Evolutionary conservation across 805 yeast species (phyloP), one percentile per base, ranked within the genome.

Genomic region (Nakazawaea ernobii): DNA sequence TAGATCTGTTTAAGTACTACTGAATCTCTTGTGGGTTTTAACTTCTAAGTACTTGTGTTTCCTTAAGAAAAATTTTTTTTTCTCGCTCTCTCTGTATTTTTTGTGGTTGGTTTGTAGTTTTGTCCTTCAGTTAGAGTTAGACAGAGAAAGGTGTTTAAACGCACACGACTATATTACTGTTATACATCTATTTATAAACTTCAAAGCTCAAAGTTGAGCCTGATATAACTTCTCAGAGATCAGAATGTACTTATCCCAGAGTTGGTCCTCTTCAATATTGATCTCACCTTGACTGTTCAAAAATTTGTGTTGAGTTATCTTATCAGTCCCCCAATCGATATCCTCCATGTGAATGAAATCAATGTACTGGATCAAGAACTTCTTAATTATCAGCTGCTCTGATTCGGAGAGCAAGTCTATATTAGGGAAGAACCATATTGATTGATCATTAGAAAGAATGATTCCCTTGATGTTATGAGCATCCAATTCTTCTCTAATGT

Each of bases 361-460:
- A 27, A 60, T 32, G 35, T 59, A 62, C 13, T 73, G 72, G n/a
- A 43, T 38, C 41, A 49, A 13, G 42, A 29, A 45, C 3, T 40
- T 24, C 33, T 48, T 35, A 7, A 33, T 20, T 55, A 54, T 36
- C 49, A 55, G 41, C 52, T 36, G 5, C 39, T 47, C 51, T 13
- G 59, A 54, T n/a, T 50, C 59, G 0, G 54, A 50, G 46, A 59
- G 57, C 6, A 56, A 59, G 11, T 58, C 59, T 33, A 52, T 48
- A 30, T 57, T 32, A 26, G 52, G 49, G 45, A 59, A 62, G 51
- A 63, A 68, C 74, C 74, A 69, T 35, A 36, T 24, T 5, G 17
- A 8, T 14, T 39, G 43, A 14, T 40, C 48, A 36, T 29, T 32
- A 8, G 54, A 52, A 39, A 50, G 55, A 11, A 50, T 45, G 13